These are phyloP conservation scores for Sonneratia caseolaris DNA, from an alignment of 345 rosid species.

Conservation along the genomic window DNA sequence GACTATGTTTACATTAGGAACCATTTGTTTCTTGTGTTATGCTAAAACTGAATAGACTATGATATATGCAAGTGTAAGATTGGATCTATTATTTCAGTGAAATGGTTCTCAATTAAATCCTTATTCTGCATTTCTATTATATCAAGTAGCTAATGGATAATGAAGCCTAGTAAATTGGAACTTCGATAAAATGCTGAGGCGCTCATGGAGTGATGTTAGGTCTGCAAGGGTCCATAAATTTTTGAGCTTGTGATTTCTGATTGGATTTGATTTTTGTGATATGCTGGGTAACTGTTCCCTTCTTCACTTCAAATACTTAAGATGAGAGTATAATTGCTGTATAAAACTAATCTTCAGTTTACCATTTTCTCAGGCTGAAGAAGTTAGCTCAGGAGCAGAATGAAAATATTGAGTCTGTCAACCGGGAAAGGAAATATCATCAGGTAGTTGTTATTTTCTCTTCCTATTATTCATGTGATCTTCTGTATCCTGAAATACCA, in stretches of 20 bases:
- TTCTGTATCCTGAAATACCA: neutral
- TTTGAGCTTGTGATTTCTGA: neutral
- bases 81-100: neutral
- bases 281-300: neutral
- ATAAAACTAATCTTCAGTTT: neutral
- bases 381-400: slow-evolving; percentile 69
- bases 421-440: slow-evolving; percentile 87
- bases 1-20: neutral
- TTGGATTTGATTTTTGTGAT: neutral
- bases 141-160: neutral
- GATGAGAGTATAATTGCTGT: neutral
- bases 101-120: too few relatives aligned
- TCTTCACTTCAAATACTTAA: neutral
- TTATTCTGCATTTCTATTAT: neutral
- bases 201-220: neutral
- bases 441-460: slow-evolving; percentile 47
- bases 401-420: slow-evolving; percentile 79
- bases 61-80: neutral
- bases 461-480: neutral
- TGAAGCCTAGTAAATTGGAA: neutral
- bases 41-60: neutral
- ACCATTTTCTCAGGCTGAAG: slow-evolving; percentile 47
- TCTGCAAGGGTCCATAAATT: neutral
- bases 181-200: neutral
- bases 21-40: neutral